Conservation (phyloP, 1,139 yeast species). For the Spathaspora jeffriesii region DNA sequence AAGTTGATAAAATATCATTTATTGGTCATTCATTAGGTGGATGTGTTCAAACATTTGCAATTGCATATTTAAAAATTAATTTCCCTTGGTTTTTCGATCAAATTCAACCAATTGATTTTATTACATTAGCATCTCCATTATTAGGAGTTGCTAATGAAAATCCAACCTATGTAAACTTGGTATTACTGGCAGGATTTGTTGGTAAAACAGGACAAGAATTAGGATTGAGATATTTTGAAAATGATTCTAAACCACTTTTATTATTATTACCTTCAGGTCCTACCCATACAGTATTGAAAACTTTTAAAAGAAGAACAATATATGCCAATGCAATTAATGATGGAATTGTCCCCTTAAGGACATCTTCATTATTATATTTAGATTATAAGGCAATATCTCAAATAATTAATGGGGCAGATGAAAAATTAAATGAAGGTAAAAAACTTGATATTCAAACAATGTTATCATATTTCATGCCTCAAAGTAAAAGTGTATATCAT, state of each 20-base stretch:
- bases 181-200: constrained; percentile 83
- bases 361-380: constrained; percentile 77
- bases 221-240: constrained; percentile 53
- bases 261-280: constrained; percentile 81
- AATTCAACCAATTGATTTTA: constrained; percentile 76
- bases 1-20: constrained; percentile 70
- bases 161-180: constrained; percentile 83
- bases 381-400: constrained; percentile 49
- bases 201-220: constrained; percentile 95
- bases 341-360: constrained; percentile 92
- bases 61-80: constrained; percentile 67
- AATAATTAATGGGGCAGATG: constrained; percentile 36
- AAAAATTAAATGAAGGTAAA: constrained; percentile 4
- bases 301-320: constrained; percentile 68
- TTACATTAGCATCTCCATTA: constrained; percentile 85
- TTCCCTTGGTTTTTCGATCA: constrained; percentile 72
- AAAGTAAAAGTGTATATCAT: constrained; percentile 20
- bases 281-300: constrained; percentile 62
- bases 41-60: constrained; percentile 83
- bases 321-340: constrained; percentile 83
- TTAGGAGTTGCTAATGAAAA: constrained; percentile 85
- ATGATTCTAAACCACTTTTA: constrained; percentile 59
- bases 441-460: constrained; percentile 42
- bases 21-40: constrained; percentile 96
- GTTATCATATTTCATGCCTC: constrained; percentile 45